Base-by-base conservation (phyloP, 192 early-diverging fungal genomes). In the Dimargaris cristalligena region DNA sequence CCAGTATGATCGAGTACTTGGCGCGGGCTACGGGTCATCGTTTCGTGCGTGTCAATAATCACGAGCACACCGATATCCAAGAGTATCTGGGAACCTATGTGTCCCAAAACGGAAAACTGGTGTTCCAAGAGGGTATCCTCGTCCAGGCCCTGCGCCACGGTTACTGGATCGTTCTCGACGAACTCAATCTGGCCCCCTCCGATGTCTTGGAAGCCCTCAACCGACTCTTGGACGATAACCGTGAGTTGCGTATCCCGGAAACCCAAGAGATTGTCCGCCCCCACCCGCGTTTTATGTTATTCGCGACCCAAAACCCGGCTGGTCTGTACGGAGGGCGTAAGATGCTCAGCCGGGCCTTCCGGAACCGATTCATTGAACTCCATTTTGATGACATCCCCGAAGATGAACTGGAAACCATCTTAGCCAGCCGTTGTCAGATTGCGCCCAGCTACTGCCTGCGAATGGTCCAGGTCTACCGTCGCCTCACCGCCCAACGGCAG, bases 261-360 rank as follows among this genome's bases (percentile, higher is more conserved):
- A 99, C 92, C 6, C 89, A 93, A 59, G 88, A 94, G 72, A 67
- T 86, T 31, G 84, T 99, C 35, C 82, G 84, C 20, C 96, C 96
- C 34, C 94, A 99, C 60, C 85, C 86, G 44, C 78, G 90, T 61
- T 99, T 99, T 69, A 91, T 90, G 87, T 78, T 99, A 14, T 99
- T 99, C 76, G 96, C 96, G 28, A 99, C 96, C 23, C 96, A 99
- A 69, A 99, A 99, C 67, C 96, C 96, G 4, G 84, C 96, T n/a
- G 94, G 94, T 6, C 72, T 89, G 29, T 99, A 99, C 67, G 94
- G 92, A 57, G 96, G 96, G 11, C 86, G 96, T 48, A 97, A 99
- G 68, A 84, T 84, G 34, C 77, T 99, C 23, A 94, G 91, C 0
- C 77, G 94, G 11, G 96, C 96, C 0, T 99, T 99, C 82, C 80